Base-by-base conservation (phyloP, 2,329 filamentous ascomycete species). In the Camillea tinctor region DNA sequence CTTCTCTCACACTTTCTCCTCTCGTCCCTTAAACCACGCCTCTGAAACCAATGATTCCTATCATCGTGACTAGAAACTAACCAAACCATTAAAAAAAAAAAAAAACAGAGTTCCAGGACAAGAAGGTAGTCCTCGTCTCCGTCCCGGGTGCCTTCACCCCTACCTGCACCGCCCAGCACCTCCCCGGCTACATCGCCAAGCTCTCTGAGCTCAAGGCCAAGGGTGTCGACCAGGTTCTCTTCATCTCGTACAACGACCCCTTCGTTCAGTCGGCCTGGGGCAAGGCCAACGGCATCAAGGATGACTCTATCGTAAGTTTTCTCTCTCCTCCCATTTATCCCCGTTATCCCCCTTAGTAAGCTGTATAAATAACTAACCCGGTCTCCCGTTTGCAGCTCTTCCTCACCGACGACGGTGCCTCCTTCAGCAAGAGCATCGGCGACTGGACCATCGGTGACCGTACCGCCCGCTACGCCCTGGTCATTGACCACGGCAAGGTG, bases 231-330 rank as follows among this genome's bases (percentile, higher is more conserved):
- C 77, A 89, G 64, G 86, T 96, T 71, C 85, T 92, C 67, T 86
- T 95, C 72, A 88, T 96, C 72, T 90, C 92, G 61, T 89, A 81
- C 81, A 96, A 96, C 78, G 93, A 96, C 78, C 81, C 88, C 65
- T 96, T 83, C 74, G 92, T 96, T 76, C 94, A 94, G 91, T 88
- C 87, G 70, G 92, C 90, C 57, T 95, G 91, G 91, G 89, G 87
- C 78, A 96, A 96, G 85, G 92, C 92, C 72, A 94, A 96, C 79
- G 83, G 83, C 56, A 82, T 94, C 72, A 88, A 85, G 72, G 86
- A 88, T 65, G 88, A 94, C 68, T 82, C 75, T 60, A 82, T 86
- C 66, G 82, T 85, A 68, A 68, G 82, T 75, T 56, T 24, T 11
- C 26, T 52, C 51, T 26, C 56, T 2, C 8, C 30, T 52, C 36